A percentile compares a stretch with the other conserved stretches of the same genome.
phyloP scores from a whole-genome alignment of 805 yeast species.

The Pichia gijzeniarum region DNA sequence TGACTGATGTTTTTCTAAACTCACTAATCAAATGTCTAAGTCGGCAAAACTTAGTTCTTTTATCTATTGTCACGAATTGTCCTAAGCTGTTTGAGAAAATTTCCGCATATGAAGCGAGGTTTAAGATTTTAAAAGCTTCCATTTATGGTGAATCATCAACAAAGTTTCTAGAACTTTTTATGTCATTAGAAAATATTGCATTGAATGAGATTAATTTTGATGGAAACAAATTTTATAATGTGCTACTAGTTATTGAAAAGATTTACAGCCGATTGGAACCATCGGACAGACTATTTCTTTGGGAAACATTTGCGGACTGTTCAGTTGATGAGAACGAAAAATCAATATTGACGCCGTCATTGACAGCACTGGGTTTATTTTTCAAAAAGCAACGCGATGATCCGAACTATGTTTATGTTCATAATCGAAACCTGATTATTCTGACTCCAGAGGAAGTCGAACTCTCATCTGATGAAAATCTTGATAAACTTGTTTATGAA shows the following conservation, averaged over 20 bases:
- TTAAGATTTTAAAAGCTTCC: slow-evolving; percentile 8
- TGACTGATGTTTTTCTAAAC: slow-evolving; percentile 1
- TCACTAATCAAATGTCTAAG: slow-evolving; percentile 3
- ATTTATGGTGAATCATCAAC: neutral
- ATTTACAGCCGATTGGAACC: neutral
- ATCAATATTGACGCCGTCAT: neutral
- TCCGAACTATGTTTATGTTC: neutral
- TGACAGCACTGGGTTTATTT: neutral
- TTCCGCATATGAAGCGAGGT: neutral
- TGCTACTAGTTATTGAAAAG: neutral
- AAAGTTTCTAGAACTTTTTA: neutral
- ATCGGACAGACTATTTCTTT: neutral
- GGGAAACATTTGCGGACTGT: neutral
- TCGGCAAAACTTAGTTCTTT: neutral
- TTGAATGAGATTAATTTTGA: too few relatives aligned
- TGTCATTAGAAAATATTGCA: neutral
- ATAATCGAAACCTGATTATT: neutral
- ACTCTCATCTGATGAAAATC: neutral
- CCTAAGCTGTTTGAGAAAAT: neutral
- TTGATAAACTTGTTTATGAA: neutral
- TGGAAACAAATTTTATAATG: neutral
- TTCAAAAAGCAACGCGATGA: neutral
- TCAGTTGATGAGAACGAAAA: neutral
- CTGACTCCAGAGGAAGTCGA: neutral
- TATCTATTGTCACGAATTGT: slow-evolving; percentile 2